phyloP scores from a whole-genome alignment of 1,139 yeast genomes.

The Pichia sp. region DNA sequence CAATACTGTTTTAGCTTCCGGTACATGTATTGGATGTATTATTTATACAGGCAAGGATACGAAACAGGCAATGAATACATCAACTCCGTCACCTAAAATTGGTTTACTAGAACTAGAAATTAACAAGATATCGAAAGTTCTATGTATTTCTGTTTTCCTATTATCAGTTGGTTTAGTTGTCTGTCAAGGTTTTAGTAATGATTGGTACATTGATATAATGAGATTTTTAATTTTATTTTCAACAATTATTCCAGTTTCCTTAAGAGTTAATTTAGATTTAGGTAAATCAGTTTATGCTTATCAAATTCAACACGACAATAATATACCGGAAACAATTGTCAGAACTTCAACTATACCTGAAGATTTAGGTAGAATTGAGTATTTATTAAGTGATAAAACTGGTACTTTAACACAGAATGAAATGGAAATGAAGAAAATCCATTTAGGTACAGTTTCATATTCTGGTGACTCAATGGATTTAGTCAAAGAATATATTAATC shows the following conservation, averaged over 20 bases:
- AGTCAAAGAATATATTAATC: constrained; percentile 60
- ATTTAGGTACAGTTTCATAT: constrained; percentile 86
- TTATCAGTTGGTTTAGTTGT: constrained; percentile 73
- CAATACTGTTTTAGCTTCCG: constrained; percentile 92
- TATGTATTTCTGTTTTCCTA: constrained; percentile 79
- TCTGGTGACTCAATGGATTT: constrained; percentile 91
- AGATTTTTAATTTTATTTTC: constrained; percentile 87
- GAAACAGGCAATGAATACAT: constrained; percentile 89
- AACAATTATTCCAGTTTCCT: constrained; percentile 91
- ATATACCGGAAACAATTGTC: constrained; percentile 82
- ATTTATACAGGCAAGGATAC: constrained; percentile 91
- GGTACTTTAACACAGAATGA: constrained; percentile 98
- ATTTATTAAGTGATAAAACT: constrained; percentile 86
- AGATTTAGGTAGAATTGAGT: constrained; percentile 93
- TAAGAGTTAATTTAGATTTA: constrained; percentile 88
- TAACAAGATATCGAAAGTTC: constrained; percentile 76
- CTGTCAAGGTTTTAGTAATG: constrained; percentile 64
- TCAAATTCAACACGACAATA: constrained; percentile 81
- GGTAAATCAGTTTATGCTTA: constrained; percentile 95
- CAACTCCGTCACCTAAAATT: constrained; percentile 81
- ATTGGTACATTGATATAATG: constrained; percentile 88
- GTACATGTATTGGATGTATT: constrained; percentile 81
- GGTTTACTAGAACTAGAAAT: constrained; percentile 89
- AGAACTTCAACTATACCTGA: constrained; percentile 97
- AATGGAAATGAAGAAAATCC: constrained; percentile 92